phyloP scores from a whole-genome alignment of 495 filamentous ascomycete genomes.

The Neurospora sp. region DNA sequence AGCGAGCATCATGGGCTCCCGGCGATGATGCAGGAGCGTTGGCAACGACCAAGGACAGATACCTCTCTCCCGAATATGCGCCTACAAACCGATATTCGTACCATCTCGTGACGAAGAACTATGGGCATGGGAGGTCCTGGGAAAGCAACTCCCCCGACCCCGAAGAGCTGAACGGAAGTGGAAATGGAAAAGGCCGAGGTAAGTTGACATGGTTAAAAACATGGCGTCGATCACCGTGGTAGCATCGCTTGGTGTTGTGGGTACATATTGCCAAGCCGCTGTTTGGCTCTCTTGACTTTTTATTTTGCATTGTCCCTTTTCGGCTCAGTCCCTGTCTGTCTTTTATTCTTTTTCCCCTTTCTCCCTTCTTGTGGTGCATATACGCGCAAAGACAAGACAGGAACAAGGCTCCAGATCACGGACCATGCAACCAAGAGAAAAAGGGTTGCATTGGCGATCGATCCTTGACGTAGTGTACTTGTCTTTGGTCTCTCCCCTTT shows the following conservation, averaged over 20 bases:
- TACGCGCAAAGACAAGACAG: background rate
- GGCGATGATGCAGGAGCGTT: background rate
- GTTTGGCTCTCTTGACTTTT: background rate
- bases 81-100: too few relatives aligned
- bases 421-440: too few relatives aligned
- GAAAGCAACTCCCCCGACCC: too few relatives aligned
- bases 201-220: background rate
- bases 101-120: too few relatives aligned
- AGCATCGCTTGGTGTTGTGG: background rate
- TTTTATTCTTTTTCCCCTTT: background rate
- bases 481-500: background rate
- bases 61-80: background rate
- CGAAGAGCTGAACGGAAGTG: background rate
- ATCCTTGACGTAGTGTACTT: background rate
- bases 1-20: background rate
- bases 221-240: background rate
- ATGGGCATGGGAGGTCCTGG: too few relatives aligned
- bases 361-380: background rate
- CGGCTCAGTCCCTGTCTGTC: background rate
- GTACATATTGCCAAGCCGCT: background rate
- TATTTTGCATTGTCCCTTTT: background rate
- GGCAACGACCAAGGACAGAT: background rate
- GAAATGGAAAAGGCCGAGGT: background rate
- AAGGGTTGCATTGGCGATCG: background rate
- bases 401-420: background rate